Base-by-base conservation (phyloP, 345 rosid genomes). In the Aquilaria yunnanensis region DNA sequence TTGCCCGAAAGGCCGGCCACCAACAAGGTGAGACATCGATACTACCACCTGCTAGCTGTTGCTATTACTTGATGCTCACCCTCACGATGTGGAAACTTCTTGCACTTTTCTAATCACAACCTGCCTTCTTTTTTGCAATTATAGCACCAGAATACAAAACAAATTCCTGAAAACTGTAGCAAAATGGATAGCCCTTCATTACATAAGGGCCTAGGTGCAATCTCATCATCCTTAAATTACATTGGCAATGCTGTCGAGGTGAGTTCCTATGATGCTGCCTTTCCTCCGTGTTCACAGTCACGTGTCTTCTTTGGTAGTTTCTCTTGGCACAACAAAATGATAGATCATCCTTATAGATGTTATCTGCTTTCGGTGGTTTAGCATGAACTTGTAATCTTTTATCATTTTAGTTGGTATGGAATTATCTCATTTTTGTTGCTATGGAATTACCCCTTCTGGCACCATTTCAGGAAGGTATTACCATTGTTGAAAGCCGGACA, bases 191-290 rank as follows among this genome's bases (percentile, higher is more conserved):
- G 67, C 74, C 94, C 98, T 73, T 66, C 79, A 14, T 68, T 86
- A 12, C 84, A 82, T 66, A 88, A 77, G 77, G 80, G 94, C 47
- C 74, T 90, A 54, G 86, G 75, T 55, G 88, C 83, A 5, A 68
- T 93, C 65, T 69, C 96, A 32, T 81, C 96, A 33, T 90, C 96
- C 29, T 71, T 93, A 41, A 84, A 78, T 68, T 92, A 83, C 50
- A 83, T 88, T 62, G 96, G 90, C 33, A 82, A 81, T 74, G 93
- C 76, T 32, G 87, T 87, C 70, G 98, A 92, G 96, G 98, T 86
- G 65, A 57, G 74, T 71, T 62, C 54, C 7, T 57, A 61, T 53
- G 31, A 37, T 37, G 43, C 43, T 33, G n/a, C 55, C 32, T 54
- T 14, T 16, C 0, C 6, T 10, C 47, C 37, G 12, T 41, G 31